phyloP scores from a whole-genome alignment of 495 filamentous ascomycete genomes.

The Monascus purpureus region DNA sequence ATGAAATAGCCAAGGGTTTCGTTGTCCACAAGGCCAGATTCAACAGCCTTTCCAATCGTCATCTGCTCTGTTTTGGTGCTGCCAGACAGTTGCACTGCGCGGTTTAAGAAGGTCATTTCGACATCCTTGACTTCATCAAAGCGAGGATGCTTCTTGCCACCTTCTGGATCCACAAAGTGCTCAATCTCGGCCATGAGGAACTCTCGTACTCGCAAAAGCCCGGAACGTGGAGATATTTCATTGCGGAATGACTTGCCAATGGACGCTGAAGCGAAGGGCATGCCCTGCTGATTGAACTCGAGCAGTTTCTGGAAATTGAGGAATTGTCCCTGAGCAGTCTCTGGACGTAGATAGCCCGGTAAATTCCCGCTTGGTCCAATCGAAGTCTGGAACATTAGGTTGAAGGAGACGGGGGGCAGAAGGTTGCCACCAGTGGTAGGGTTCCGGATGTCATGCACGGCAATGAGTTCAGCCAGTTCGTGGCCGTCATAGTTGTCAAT shows the following conservation, averaged over 20 bases:
- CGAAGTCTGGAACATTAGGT: conserved; percentile 62
- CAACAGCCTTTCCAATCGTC: conserved; percentile 58
- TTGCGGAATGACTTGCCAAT: conserved; percentile 69
- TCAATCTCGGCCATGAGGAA: conserved; percentile 69
- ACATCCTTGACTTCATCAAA: conserved; percentile 49
- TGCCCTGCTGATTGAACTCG: conserved; percentile 55
- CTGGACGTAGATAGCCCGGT: conserved; percentile 49
- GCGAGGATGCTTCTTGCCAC: conserved; percentile 54
- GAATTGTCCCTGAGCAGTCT: conserved; percentile 58
- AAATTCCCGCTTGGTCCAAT: conserved; percentile 54
- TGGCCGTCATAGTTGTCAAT: conserved; percentile 57
- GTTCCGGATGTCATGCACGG: conserved; percentile 52
- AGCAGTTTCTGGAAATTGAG: conserved; percentile 54
- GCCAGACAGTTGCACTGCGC: conserved; percentile 55
- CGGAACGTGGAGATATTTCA: conserved; percentile 55
- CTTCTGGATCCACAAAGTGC: conserved; percentile 57
- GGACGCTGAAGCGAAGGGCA: conserved; percentile 61
- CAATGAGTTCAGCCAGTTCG: conserved; percentile 48
- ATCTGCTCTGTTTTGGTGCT: conserved; percentile 45
- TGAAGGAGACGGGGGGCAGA: conserved; percentile 52
- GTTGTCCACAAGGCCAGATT: conserved; percentile 57
- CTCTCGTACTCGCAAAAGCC: conserved; percentile 54
- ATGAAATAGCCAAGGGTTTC: conserved; percentile 84
- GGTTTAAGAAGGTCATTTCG: conserved; percentile 52
- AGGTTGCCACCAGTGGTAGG: conserved; percentile 45